Evolutionary conservation across 1,284 basidiomycete genomes (phyloP).

Genomic region (Salmacisia buchloeana): DNA sequence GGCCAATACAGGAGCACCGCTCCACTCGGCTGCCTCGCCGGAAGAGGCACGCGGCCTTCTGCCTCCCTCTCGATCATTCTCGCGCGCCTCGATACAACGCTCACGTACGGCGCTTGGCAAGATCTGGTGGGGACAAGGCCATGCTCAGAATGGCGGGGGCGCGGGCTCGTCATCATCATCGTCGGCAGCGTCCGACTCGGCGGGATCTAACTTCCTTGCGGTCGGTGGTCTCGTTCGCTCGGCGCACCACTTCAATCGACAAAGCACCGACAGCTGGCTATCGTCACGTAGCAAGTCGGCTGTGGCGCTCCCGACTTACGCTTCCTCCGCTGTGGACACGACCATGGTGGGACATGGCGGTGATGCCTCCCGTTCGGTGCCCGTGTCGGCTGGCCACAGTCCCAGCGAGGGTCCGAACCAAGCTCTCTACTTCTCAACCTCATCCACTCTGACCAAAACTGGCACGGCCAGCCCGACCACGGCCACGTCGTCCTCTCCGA

Average conservation of each 20-base stretch:
- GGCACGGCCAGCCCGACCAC: neutral
- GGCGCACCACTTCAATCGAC: neutral
- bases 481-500: no score
- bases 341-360: no score
- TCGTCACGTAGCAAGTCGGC: neutral
- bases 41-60: neutral
- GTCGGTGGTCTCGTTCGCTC: neutral
- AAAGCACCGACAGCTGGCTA: neutral
- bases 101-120: conserved; percentile 3
- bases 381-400: neutral
- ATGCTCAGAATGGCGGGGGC: neutral
- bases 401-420: neutral
- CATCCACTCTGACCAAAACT: neutral
- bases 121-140: conserved; percentile 4
- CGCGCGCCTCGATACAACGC: conserved; percentile 1
- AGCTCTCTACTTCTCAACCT: neutral
- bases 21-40: no score
- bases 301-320: neutral
- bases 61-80: neutral
- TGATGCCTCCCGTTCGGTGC: no score
- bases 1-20: no score
- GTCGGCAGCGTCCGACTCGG: neutral
- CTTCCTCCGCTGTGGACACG: neutral
- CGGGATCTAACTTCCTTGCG: neutral
- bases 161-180: neutral